phyloP scores from a whole-genome alignment of 768 basidiomycete genomes.

The Kondoa malvinella region DNA sequence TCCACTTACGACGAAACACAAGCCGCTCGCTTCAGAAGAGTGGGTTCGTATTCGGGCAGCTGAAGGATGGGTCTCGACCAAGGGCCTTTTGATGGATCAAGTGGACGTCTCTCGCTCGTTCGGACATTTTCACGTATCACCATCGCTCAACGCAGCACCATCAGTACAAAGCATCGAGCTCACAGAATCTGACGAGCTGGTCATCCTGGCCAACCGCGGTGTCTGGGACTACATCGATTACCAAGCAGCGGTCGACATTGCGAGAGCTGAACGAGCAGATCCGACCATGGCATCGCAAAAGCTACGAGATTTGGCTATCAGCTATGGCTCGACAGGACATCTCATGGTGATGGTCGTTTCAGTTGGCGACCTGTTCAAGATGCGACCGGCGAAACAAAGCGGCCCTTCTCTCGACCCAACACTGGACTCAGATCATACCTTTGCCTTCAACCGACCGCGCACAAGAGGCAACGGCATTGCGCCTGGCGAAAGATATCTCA shows the following conservation, averaged over 20 bases:
- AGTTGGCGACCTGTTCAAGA: conserved; percentile 55
- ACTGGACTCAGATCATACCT: conserved; percentile 36
- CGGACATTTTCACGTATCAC: conserved; percentile 76
- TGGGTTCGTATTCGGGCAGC: conserved; percentile 71
- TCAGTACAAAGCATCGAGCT: conserved; percentile 54
- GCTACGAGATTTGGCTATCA: conserved; percentile 86
- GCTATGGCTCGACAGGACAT: conserved; percentile 80
- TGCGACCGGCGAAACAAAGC: conserved; percentile 13
- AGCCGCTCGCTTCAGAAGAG: conserved; percentile 73
- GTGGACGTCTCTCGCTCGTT: conserved; percentile 82
- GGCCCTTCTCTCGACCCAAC: conserved; percentile 23
- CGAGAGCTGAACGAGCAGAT: conserved; percentile 50
- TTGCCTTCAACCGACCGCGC: conserved; percentile 34
- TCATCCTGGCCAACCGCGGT: conserved; percentile 83
- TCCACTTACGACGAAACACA: conserved; percentile 60
- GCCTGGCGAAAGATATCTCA: conserved; percentile 32
- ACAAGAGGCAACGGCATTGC: conserved; percentile 28
- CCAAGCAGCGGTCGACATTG: conserved; percentile 92
- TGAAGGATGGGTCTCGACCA: conserved; percentile 85
- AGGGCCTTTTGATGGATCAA: conserved; percentile 79
- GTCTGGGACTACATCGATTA: conserved; percentile 87
- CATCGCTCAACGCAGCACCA: conserved; percentile 76
- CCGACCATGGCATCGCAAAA: conserved; percentile 91
- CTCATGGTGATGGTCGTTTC: conserved; percentile 97
- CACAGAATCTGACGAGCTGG: conserved; percentile 75